Evolutionary conservation across 495 filamentous ascomycete genomes (phyloP), one percentile per base, ranked within the genome.

Genomic region (Lasiosphaeris hirsuta): DNA sequence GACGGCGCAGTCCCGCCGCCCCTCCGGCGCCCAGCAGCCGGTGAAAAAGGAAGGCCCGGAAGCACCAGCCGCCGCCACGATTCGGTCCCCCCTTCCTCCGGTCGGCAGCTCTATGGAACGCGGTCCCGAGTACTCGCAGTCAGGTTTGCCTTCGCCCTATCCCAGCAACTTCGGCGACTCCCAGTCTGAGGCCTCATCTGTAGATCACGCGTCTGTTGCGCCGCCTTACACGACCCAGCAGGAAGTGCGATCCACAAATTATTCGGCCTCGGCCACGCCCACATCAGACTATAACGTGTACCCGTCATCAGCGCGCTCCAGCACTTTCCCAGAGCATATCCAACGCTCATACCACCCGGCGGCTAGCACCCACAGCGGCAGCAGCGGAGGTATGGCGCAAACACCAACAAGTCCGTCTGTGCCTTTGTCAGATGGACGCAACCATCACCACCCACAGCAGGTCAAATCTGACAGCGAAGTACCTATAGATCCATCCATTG

Each of bases 401-500:
- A 79, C 73, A 75, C 63, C 90, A 87, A 86, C 88, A 87, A 96
- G 91, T 96, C 88, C 90, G 91, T 95, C 88, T 73, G 83, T 87
- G 80, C 81, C 84, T 83, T 78, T 87, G 78, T 81, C 83, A 80
- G 84, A 88, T 87, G 85, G 83, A 74, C 81, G 79, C 68, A 82
- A 84, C 75, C 80, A 82, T 81, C 82, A 88, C 76, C 80, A 80
- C 67, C 77, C 81, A 67, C 77, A 84, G 69, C 86, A 86, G 78
- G 79, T 84, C 72, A 90, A 89, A 75, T 93, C 90, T 96, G 88
- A 96, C 91, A 81, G 82, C 84, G 86, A 90, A 84, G 84, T 94
- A 78, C 92, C 90, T 88, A 89, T 96, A 97, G 94, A 98, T 95
- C 91, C 93, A 61, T 92, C 91, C 64, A 94, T 97, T 64, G 88